Evolutionary conservation across 768 basidiomycete species (phyloP).

Genomic region (Xerocomus spinulosus): DNA sequence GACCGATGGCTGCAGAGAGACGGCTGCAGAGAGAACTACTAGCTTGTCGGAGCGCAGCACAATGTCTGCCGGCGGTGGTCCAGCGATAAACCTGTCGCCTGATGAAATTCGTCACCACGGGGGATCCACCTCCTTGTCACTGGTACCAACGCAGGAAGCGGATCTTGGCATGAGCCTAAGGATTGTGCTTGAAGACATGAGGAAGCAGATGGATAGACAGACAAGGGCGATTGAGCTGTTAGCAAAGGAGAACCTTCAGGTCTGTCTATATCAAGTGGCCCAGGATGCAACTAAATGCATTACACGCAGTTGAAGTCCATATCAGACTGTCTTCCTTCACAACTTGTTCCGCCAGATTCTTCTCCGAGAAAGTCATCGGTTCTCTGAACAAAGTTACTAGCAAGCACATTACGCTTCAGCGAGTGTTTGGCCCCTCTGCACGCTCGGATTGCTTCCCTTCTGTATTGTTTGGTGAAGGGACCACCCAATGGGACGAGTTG

Average conservation of each 20-base stretch:
- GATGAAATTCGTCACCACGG: conserved; percentile 13
- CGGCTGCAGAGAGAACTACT: conserved; percentile 8
- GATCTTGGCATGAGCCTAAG: conserved; percentile 25
- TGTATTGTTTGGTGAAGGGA: background rate
- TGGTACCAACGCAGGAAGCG: conserved; percentile 16
- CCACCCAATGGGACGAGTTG: background rate
- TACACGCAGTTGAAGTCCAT: conserved; percentile 13
- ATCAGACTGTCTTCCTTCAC: conserved; percentile 12
- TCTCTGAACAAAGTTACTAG: conserved; percentile 1
- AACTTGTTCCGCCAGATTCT: conserved; percentile 12
- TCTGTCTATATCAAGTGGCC: conserved; percentile 14
- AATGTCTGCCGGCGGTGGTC: conserved; percentile 6
- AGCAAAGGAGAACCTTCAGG: conserved; percentile 46
- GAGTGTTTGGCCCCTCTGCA: background rate
- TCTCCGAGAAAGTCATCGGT: conserved; percentile 15
- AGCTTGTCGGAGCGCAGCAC: conserved; percentile 12
- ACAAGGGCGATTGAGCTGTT: conserved; percentile 39
- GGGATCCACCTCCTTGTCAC: conserved; percentile 8
- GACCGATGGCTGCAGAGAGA: conserved; percentile 12
- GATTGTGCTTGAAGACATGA: conserved; percentile 42
- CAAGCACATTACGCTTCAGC: background rate
- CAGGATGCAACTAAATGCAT: conserved; percentile 5
- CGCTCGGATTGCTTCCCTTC: background rate
- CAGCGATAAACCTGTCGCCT: conserved; percentile 3
- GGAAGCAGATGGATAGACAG: conserved; percentile 47